Evolutionary conservation across 768 basidiomycete species (phyloP).

Genomic region (Phanerochaete sordida): DNA sequence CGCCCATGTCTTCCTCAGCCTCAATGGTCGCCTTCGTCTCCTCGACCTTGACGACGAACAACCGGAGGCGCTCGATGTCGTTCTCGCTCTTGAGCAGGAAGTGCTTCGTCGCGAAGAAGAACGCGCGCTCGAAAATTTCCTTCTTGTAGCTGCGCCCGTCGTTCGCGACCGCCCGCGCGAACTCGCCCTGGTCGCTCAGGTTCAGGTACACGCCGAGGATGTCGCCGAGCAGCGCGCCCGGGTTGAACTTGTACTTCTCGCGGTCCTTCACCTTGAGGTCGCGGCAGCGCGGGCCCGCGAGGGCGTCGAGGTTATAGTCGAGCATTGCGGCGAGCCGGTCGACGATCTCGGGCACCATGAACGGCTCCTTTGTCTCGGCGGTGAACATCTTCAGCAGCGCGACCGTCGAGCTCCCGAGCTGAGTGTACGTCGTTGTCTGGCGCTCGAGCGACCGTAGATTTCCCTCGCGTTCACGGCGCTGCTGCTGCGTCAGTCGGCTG

Average conservation of each 20-base stretch:
- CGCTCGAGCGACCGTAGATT: conserved; percentile 78
- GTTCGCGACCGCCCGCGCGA: conserved; percentile 83
- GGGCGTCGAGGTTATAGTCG: conserved; percentile 87
- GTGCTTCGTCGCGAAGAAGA: conserved; percentile 56
- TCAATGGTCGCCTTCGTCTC: conserved; percentile 74
- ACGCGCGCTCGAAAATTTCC: conserved; percentile 78
- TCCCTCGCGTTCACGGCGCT: conserved; percentile 82
- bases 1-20: conserved; percentile 89
- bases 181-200: conserved; percentile 73
- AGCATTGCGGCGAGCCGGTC: conserved; percentile 94
- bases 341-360: conserved; percentile 96
- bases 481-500: conserved; percentile 58
- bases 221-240: conserved; percentile 76
- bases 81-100: conserved; percentile 62
- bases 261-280: conserved; percentile 83
- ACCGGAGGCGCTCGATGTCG: conserved; percentile 67
- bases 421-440: conserved; percentile 81
- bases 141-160: conserved; percentile 91
- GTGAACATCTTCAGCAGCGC: conserved; percentile 90
- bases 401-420: conserved; percentile 86
- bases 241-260: conserved; percentile 88
- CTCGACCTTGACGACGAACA: conserved; percentile 82
- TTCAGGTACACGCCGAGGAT: conserved; percentile 90
- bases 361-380: conserved; percentile 85
- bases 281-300: conserved; percentile 86